Evolutionary conservation across 805 yeast species (phyloP), one percentile per base, ranked within the genome.

Genomic region (Candida anglica): DNA sequence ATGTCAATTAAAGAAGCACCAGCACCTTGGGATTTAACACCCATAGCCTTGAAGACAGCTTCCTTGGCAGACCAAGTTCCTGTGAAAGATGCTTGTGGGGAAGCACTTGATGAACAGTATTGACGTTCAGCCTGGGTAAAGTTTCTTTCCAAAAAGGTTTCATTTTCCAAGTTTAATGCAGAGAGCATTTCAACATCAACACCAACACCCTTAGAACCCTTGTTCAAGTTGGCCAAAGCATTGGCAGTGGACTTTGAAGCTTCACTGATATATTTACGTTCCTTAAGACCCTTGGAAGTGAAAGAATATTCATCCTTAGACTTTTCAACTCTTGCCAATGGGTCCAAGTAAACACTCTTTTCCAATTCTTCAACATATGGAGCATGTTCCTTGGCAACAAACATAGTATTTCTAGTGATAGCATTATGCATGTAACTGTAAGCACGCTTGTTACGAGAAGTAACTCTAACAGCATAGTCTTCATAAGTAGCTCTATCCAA

Each of bases 41-140:
- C 89, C 54, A 93, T 71, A 14, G 96, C 86, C 71, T 93, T 93
- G 81, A 93, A 93, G 22, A 89, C 97, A 27, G 99, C 98, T 69
- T 93, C 99, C 68, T 93, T 93, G 28, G 98, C 98, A 19, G 96
- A 86, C 99, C 99, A 93, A 28, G 95, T 84, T 30, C 99, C 99
- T 18, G 98, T 88, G 63, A 75, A 93, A 3, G 97, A 86, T 10
- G 98, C 86, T 53, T 79, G 84, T 33, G 93, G 86, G 45, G 73
- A 73, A 27, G 97, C 71, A 20, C 96, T 79, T 21, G 68, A 55
- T 40, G 61, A 47, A 61, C 97, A 88, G 72, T 93, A 93, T 22
- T 66, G 69, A 46, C 81, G 80, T 70, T 93, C 99, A 13, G 63
- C 69, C 6, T 57, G 68, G 28, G 98, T 89, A 73, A 89, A 93